These are phyloP conservation scores for Casuarina equisetifolia DNA, from an alignment of 306 rosid species.

Conservation along the genomic window DNA sequence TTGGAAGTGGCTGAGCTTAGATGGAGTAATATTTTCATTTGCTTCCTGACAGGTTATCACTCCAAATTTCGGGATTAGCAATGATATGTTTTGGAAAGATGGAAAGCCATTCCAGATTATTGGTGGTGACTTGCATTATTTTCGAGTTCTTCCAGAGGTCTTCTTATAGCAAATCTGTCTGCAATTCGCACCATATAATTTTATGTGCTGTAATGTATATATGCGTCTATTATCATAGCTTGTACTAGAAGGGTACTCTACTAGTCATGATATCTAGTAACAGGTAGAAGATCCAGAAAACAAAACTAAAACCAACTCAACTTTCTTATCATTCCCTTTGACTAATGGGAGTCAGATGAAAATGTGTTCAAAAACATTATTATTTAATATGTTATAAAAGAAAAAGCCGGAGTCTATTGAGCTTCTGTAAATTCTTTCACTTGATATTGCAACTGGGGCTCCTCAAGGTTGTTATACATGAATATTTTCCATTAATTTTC, in stretches of 20 bases:
- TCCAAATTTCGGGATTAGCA: neutral
- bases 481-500: neutral
- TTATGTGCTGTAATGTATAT: neutral
- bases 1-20: slow-evolving; percentile 2
- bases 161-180: slow-evolving; percentile 1
- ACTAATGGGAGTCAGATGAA: neutral
- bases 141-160: slow-evolving; percentile 92
- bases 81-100: slow-evolving; percentile 17
- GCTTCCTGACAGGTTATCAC: neutral
- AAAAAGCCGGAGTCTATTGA: neutral
- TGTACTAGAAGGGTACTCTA: neutral
- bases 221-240: neutral
- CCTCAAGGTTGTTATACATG: neutral
- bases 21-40: neutral
- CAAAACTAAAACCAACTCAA: neutral
- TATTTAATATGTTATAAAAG: neutral
- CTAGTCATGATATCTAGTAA: too few relatives aligned
- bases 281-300: neutral
- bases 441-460: neutral
- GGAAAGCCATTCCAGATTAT: slow-evolving; percentile 30
- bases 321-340: neutral
- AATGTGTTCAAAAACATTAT: neutral
- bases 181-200: neutral
- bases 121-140: slow-evolving; percentile 95
- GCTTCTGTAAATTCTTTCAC: neutral